These are phyloP conservation scores for Juglanconis oblonga DNA, from an alignment of 2,329 filamentous ascomycete species.

Conservation along the genomic window DNA sequence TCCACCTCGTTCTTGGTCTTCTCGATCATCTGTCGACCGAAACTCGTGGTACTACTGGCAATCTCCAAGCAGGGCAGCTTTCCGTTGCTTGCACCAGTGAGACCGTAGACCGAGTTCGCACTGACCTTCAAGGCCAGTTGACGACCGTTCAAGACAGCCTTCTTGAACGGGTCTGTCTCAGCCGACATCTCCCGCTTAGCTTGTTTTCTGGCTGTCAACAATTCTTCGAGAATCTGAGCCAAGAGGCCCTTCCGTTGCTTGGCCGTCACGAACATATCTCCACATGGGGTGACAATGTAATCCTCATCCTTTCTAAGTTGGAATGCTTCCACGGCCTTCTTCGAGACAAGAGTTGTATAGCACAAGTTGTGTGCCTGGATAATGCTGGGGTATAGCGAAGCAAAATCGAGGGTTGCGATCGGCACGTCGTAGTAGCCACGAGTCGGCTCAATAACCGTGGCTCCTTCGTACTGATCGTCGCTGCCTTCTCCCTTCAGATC, in stretches of 20 bases:
- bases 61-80: conserved; percentile 94
- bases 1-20: conserved; percentile 97
- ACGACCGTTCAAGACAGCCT: conserved; percentile 94
- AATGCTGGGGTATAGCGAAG: conserved; percentile 96
- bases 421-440: conserved; percentile 93
- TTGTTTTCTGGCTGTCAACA: conserved; percentile 87
- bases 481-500: conserved; percentile 69
- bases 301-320: conserved; percentile 83
- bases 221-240: conserved; percentile 91
- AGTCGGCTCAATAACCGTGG: conserved; percentile 94
- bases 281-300: conserved; percentile 94
- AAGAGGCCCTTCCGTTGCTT: conserved; percentile 89
- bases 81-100: conserved; percentile 93
- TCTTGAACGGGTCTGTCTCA: conserved; percentile 95
- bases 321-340: conserved; percentile 71
- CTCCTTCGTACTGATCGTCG: conserved; percentile 94
- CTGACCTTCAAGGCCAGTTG: conserved; percentile 95
- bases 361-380: conserved; percentile 98
- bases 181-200: conserved; percentile 86
- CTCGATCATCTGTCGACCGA: conserved; percentile 98
- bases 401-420: conserved; percentile 96
- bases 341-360: conserved; percentile 89
- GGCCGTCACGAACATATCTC: conserved; percentile 84
- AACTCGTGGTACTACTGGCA: conserved; percentile 94
- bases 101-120: conserved; percentile 95